Conservation (phyloP, 345 rosid species). For the Eucalyptus pumila region DNA sequence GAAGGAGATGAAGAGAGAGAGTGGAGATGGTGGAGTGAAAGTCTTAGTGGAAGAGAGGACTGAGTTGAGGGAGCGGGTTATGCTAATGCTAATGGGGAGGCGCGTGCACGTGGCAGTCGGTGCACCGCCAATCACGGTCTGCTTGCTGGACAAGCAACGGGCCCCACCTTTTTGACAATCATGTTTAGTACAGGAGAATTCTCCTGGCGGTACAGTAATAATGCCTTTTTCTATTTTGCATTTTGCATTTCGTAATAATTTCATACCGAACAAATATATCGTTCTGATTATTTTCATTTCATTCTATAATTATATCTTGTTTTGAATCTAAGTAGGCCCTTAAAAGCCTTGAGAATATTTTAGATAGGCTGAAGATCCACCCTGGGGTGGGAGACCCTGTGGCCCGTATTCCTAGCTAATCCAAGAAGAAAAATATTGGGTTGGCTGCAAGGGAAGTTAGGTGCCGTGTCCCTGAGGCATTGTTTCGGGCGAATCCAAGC, state of each 20-base stretch:
- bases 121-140: conserved; percentile 27
- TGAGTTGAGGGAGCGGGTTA: neutral
- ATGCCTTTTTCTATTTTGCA: neutral
- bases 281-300: neutral
- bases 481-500: too few relatives aligned
- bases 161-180: neutral
- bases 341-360: too few relatives aligned
- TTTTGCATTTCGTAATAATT: neutral
- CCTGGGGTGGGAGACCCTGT: rapidly evolving
- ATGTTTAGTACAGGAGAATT: neutral
- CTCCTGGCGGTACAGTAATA: neutral
- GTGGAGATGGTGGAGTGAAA: neutral
- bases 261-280: neutral
- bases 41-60: neutral
- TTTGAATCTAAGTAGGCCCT: rapidly evolving
- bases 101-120: neutral
- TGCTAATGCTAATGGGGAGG: neutral
- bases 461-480: too few relatives aligned
- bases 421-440: too few relatives aligned
- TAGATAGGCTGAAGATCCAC: too few relatives aligned
- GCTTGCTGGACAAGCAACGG: neutral
- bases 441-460: too few relatives aligned
- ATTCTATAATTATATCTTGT: neutral
- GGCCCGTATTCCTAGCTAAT: too few relatives aligned
- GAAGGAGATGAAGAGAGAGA: neutral